Percentiles rank a stretch among this genome's conserved stretches.
Evolutionary conservation across 208 protist species (phyloP).

Genomic region (Acanthamoeba quina): DNA sequence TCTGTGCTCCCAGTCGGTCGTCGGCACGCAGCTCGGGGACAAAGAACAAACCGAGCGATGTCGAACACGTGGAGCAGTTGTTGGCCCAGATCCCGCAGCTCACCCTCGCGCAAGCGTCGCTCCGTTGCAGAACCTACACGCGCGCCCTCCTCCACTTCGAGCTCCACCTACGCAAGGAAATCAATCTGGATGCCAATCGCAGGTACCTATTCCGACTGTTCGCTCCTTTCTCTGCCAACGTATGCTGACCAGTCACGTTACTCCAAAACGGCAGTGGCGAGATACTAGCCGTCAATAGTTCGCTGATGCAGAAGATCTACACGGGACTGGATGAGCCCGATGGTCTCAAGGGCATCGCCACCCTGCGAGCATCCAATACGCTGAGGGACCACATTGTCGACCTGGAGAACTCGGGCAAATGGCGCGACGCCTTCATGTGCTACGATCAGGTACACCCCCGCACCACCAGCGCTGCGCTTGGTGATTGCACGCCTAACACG

Average conservation of each 20-base stretch:
- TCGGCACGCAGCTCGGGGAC: conserved; percentile 16
- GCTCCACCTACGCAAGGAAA: conserved; percentile 45
- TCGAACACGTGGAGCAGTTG: conserved; percentile 21
- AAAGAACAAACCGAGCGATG: conserved; percentile 8
- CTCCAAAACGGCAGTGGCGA: neutral
- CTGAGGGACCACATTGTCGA: conserved; percentile 80
- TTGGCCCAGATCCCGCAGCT: conserved; percentile 74
- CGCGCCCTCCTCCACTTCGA: conserved; percentile 81
- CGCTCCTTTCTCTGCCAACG: neutral
- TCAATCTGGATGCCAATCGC: neutral
- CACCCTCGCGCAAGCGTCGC: conserved; percentile 75
- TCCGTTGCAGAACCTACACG: conserved; percentile 70
- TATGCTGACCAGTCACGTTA: neutral
- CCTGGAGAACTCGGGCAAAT: conserved; percentile 79
- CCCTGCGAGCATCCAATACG: conserved; percentile 61
- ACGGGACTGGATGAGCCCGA: conserved; percentile 83
- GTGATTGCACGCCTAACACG: too few relatives aligned
- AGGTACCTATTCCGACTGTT: neutral
- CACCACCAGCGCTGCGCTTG: neutral
- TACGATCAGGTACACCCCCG: conserved; percentile 65
- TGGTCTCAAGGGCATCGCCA: conserved; percentile 81
- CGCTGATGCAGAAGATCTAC: conserved; percentile 84
- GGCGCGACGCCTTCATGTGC: conserved; percentile 79
- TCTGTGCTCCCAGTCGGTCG: neutral
- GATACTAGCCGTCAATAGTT: conserved; percentile 71